A percentile compares a stretch with the other conserved stretches of the same genome.
phyloP scores from a whole-genome alignment of 2,329 filamentous ascomycete species.

The Emmonsiellopsis sp. region DNA sequence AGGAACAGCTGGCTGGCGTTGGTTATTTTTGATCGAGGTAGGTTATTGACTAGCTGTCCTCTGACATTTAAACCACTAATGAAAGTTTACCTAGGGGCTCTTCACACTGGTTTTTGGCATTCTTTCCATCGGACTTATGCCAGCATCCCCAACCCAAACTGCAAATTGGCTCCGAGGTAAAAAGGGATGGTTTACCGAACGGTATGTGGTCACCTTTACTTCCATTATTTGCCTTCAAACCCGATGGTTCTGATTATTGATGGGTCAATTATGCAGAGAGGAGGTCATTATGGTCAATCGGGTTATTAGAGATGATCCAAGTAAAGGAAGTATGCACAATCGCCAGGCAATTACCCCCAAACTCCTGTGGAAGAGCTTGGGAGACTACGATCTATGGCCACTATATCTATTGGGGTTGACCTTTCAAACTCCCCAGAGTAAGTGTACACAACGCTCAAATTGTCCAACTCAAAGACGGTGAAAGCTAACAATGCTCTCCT shows the following conservation, averaged over 20 bases:
- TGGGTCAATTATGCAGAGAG: conserved; percentile 32
- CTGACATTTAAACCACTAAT: conserved; percentile 18
- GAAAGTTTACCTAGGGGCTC: conserved; percentile 11
- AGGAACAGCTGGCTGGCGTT: conserved; percentile 25
- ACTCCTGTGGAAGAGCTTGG: conserved; percentile 41
- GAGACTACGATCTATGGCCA: conserved; percentile 47
- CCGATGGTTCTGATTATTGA: background rate
- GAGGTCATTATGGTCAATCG: conserved; percentile 60
- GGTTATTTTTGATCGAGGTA: conserved; percentile 27
- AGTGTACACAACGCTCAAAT: background rate
- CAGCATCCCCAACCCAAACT: conserved; percentile 52
- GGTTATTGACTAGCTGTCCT: conserved; percentile 18
- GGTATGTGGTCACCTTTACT: conserved; percentile 13
- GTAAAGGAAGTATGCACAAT: conserved; percentile 49
- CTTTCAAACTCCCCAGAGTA: conserved; percentile 23
- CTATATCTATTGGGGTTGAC: conserved; percentile 39
- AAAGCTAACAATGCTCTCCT: background rate
- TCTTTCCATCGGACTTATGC: conserved; percentile 40
- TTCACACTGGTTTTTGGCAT: conserved; percentile 18
- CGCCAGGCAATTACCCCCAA: conserved; percentile 37
- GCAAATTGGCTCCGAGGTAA: conserved; percentile 21
- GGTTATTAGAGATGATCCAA: conserved; percentile 42
- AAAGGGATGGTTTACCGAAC: conserved; percentile 55
- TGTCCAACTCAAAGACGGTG: background rate
- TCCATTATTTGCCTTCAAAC: background rate